A percentile compares a stretch with the other conserved stretches of the same genome.
These are phyloP conservation scores for Aspergillus ellipticus DNA, from an alignment of 495 filamentous ascomycete genomes.

Conservation along the genomic window DNA sequence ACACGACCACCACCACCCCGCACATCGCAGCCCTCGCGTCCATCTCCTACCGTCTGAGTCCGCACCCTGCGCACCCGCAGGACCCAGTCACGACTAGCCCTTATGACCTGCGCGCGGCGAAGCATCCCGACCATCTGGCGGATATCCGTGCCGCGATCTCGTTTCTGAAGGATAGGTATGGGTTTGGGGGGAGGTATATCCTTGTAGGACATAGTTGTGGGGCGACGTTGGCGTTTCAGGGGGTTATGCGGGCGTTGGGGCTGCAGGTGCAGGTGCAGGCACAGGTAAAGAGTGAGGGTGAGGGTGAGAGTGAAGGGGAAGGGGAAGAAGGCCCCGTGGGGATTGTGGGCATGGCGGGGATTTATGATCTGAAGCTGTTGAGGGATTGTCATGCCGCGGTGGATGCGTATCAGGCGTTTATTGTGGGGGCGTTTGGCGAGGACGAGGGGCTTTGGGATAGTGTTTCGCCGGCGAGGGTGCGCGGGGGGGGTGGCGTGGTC, in stretches of 20 bases:
- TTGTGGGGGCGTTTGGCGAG: slow-evolving; percentile 59
- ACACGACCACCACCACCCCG: slow-evolving; percentile 9
- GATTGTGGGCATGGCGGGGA: slow-evolving; percentile 59
- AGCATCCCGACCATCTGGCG: slow-evolving; percentile 69
- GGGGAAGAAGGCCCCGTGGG: slow-evolving; percentile 30
- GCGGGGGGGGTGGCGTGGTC: slow-evolving; percentile 29
- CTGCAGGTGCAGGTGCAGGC: too few species aligned
- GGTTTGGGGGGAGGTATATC: slow-evolving; percentile 51
- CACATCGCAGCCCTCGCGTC: slow-evolving; percentile 63
- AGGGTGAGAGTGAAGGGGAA: background rate
- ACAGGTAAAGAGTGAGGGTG: background rate
- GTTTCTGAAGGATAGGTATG: slow-evolving; percentile 56
- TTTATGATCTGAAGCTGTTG: slow-evolving; percentile 61
- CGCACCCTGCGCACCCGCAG: slow-evolving; percentile 60
- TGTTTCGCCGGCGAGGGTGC: slow-evolving; percentile 47
- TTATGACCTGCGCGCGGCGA: slow-evolving; percentile 41
- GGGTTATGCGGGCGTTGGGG: slow-evolving; percentile 49
- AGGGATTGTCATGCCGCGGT: slow-evolving; percentile 42
- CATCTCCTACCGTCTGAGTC: slow-evolving; percentile 76
- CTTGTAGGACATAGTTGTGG: slow-evolving; percentile 77
- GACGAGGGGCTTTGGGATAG: slow-evolving; percentile 49
- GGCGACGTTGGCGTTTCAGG: slow-evolving; percentile 68
- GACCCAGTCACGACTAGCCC: slow-evolving; percentile 35
- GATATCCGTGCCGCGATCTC: slow-evolving; percentile 63
- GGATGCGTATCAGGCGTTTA: slow-evolving; percentile 56